Conservation (phyloP, 257 asterid genomes). For the Solanum ossicruentum region DNA sequence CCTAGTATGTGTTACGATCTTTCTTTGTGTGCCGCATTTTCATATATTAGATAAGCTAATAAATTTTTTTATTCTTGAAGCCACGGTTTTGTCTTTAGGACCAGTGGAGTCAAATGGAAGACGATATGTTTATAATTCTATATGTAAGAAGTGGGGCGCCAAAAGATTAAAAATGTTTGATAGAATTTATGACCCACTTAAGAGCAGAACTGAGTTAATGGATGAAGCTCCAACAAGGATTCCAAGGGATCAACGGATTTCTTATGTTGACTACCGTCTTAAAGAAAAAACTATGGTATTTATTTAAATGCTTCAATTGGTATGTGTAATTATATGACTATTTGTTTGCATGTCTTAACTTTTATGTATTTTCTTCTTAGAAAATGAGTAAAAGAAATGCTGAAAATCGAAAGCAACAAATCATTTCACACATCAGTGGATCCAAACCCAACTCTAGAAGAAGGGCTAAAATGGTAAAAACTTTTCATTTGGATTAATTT, state of each 20-base stretch:
- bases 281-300: background rate
- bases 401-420: background rate
- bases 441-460: background rate
- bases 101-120: background rate
- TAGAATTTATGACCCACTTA: background rate
- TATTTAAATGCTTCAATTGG: background rate
- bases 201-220: background rate
- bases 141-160: background rate
- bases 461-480: background rate
- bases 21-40: too few species aligned
- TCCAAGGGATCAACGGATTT: background rate
- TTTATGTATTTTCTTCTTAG: background rate
- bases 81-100: background rate
- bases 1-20: background rate
- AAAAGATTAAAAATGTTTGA: background rate
- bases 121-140: background rate
- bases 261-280: background rate
- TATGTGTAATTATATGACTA: background rate
- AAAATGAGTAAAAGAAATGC: background rate
- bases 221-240: background rate
- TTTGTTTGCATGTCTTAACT: background rate
- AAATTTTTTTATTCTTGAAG: background rate
- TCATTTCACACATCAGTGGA: background rate
- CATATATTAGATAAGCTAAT: background rate
- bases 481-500: background rate